These are phyloP conservation scores for Camellia lanceoleosa DNA, from an alignment of 148 eudicot genomes.

Conservation along the genomic window DNA sequence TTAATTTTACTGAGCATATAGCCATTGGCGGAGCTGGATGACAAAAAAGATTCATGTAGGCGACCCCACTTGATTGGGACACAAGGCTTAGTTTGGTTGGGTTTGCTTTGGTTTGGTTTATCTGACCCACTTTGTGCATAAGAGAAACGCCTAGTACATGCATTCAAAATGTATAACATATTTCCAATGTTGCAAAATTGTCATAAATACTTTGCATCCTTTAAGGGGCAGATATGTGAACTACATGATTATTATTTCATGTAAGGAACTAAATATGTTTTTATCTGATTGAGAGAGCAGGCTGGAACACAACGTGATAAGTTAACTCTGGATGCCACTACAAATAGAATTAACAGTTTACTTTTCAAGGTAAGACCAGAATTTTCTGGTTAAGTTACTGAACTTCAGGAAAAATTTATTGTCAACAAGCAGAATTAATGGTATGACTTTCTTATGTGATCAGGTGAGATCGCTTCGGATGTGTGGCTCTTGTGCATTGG, in stretches of 20 bases:
- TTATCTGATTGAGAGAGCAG: slow-evolving; percentile 40
- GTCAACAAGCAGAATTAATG: background rate
- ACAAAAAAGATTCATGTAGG: background rate
- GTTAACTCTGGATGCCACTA: slow-evolving; percentile 60
- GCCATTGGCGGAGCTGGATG: background rate
- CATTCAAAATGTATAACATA: background rate
- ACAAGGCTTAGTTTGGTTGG: background rate
- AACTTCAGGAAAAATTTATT: background rate
- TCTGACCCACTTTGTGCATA: background rate
- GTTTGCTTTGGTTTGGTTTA: no score
- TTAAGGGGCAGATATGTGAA: background rate
- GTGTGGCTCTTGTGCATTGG: slow-evolving; percentile 94
- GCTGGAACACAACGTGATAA: slow-evolving; percentile 70
- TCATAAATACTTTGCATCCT: background rate
- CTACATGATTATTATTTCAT: background rate
- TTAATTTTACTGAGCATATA: no score
- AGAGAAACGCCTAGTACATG: background rate
- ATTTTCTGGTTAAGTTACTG: background rate
- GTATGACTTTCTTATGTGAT: slow-evolving; percentile 15
- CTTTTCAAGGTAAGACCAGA: slow-evolving; percentile 67
- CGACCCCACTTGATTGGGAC: background rate
- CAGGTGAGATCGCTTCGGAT: slow-evolving; percentile 91
- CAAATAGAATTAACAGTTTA: slow-evolving; percentile 70
- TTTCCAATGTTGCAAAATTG: background rate
- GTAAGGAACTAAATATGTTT: slow-evolving; percentile 5